These are phyloP conservation scores for Arxiozyma bovina DNA, from an alignment of 1,139 yeast genomes.

Conservation along the genomic window DNA sequence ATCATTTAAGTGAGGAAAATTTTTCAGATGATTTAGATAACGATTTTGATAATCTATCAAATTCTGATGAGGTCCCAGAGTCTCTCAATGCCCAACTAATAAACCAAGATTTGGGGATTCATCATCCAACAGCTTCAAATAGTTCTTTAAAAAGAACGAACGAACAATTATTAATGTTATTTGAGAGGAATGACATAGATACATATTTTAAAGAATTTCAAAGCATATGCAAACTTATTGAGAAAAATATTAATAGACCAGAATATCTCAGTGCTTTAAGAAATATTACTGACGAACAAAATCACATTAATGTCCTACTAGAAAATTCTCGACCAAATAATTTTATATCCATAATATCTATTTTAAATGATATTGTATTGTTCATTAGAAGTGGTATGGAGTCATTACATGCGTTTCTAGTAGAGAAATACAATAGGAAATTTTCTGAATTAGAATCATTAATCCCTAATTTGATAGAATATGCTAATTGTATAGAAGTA, in stretches of 20 bases:
- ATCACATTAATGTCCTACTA: neutral
- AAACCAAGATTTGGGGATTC: neutral
- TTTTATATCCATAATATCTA: slow-evolving; percentile 40
- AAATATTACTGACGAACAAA: neutral
- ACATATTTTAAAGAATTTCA: neutral
- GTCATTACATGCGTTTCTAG: slow-evolving; percentile 43
- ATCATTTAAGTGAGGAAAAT: slow-evolving; percentile 13
- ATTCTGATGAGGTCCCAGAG: slow-evolving; percentile 1
- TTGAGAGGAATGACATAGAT: neutral
- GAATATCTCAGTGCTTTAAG: neutral
- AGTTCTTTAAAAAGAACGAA: neutral
- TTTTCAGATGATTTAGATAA: slow-evolving; percentile 29
- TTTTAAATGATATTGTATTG: slow-evolving; percentile 48
- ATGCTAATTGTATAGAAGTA: slow-evolving; percentile 44
- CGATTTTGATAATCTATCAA: slow-evolving; percentile 14
- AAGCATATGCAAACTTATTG: neutral
- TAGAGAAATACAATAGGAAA: slow-evolving; percentile 46
- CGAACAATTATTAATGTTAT: neutral
- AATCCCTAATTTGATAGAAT: slow-evolving; percentile 56
- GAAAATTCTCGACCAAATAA: slow-evolving; percentile 28
- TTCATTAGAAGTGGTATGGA: slow-evolving; percentile 51
- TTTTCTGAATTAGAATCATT: slow-evolving; percentile 68
- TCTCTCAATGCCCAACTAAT: neutral
- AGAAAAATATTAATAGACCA: neutral
- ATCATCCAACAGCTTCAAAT: neutral